Conservation (phyloP, 495 filamentous ascomycete species). For the Penicillium ucsense region DNA sequence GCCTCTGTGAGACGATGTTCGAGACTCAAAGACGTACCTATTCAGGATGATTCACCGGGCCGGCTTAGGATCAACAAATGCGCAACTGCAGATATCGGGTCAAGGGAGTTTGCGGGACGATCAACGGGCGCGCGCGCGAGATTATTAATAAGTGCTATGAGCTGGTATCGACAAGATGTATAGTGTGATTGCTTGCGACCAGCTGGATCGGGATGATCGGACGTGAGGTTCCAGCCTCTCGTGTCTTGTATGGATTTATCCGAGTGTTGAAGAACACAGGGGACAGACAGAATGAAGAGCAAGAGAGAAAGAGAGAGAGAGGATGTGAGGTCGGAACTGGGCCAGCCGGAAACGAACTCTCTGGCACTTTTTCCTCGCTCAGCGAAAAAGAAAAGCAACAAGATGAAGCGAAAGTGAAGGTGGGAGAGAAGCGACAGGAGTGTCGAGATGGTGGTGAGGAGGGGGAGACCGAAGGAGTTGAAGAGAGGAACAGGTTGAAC, state of each 20-base stretch:
- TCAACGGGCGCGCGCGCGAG: too few species aligned
- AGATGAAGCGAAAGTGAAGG: constrained; percentile 16
- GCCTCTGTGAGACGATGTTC: too few species aligned
- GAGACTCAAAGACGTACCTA: too few species aligned
- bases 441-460: constrained; percentile 1
- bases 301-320: constrained; percentile 20
- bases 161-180: too few species aligned
- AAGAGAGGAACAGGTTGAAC: constrained; percentile 10
- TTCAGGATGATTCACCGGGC: too few species aligned
- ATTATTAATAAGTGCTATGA: too few species aligned
- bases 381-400: constrained; percentile 22
- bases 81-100: too few species aligned
- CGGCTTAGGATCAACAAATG: too few species aligned
- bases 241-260: not conserved
- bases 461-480: not conserved
- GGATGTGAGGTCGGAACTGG: constrained; percentile 29
- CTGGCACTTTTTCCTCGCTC: constrained; percentile 29
- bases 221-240: constrained; percentile 34
- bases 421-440: not conserved
- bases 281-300: constrained; percentile 10
- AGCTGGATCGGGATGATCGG: constrained; percentile 7
- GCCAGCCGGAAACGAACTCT: constrained; percentile 36
- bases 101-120: too few species aligned
- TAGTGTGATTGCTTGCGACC: too few species aligned
- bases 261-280: not conserved